Evolutionary conservation across 2,329 filamentous ascomycete genomes (phyloP).

Genomic region (Alternaria angustiovoidea): DNA sequence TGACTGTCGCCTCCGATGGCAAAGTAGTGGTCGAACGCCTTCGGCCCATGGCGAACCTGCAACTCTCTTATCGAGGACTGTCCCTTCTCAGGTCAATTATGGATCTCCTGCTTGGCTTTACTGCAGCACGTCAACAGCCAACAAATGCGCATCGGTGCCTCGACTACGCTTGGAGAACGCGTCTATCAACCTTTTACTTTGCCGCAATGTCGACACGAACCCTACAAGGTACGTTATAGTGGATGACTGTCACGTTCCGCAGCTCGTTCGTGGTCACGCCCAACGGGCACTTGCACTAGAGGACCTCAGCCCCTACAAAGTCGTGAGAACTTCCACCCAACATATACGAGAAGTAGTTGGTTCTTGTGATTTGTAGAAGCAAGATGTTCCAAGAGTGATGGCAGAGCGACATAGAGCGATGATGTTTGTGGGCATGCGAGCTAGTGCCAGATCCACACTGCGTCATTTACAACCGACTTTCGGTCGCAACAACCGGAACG

Average conservation of each 20-base stretch:
- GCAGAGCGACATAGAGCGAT: background rate
- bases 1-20: too few species aligned
- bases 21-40: too few species aligned
- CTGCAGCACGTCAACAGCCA: background rate
- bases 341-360: background rate
- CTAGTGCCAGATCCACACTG: background rate
- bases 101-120: background rate
- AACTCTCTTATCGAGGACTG: too few species aligned
- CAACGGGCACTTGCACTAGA: background rate
- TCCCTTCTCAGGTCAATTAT: too few species aligned
- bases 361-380: background rate
- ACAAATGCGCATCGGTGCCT: background rate
- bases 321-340: background rate
- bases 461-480: background rate
- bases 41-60: too few species aligned
- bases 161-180: background rate
- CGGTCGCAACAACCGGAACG: background rate
- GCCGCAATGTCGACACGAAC: background rate
- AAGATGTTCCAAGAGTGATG: too few species aligned
- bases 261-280: background rate
- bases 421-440: background rate
- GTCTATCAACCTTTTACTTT: background rate
- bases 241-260: background rate
- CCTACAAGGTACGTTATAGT: background rate
- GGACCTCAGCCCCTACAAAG: background rate